Conservation (phyloP, 148 eudicot species). For the Chenopodium suecicum region DNA sequence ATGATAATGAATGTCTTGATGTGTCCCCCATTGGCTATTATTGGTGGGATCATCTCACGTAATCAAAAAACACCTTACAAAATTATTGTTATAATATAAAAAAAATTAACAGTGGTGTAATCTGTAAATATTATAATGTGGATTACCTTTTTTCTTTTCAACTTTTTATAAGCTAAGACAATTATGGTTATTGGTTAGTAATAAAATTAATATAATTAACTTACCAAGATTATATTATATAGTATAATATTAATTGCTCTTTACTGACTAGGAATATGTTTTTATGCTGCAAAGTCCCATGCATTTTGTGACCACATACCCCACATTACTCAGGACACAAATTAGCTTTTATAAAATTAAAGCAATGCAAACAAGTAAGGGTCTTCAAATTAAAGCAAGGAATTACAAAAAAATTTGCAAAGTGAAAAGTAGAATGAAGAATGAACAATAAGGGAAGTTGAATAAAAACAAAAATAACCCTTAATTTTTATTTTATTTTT, state of each 20-base stretch:
- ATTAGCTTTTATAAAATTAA: conserved; percentile 31
- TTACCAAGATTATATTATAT: neutral
- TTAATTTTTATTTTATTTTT: conserved; percentile 1
- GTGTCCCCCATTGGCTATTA: conserved; percentile 35
- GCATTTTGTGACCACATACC: conserved; percentile 36
- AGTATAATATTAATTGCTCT: neutral
- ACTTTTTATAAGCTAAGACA: neutral
- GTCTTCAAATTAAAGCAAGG: conserved; percentile 31
- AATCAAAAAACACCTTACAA: conserved; percentile 18
- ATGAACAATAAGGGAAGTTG: conserved; percentile 12
- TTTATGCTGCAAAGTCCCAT: conserved; percentile 27
- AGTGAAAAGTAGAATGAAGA: conserved; percentile 24
- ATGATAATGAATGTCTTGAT: conserved; percentile 29
- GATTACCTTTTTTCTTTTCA: conserved; percentile 1
- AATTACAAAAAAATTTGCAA: conserved; percentile 5
- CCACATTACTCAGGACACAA: conserved; percentile 34
- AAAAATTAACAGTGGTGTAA: conserved; percentile 13
- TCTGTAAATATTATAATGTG: neutral
- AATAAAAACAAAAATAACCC: conserved; percentile 39
- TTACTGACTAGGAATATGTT: conserved; percentile 19
- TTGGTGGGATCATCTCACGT: conserved; percentile 38
- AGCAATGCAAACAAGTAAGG: conserved; percentile 17
- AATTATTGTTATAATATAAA: neutral
- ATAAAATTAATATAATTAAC: neutral
- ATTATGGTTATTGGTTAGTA: neutral